A percentile compares a stretch with the other conserved stretches of the same genome.
Evolutionary conservation across 2,329 filamentous ascomycete genomes (phyloP).

Genomic region (Metarhizium anisopliae): DNA sequence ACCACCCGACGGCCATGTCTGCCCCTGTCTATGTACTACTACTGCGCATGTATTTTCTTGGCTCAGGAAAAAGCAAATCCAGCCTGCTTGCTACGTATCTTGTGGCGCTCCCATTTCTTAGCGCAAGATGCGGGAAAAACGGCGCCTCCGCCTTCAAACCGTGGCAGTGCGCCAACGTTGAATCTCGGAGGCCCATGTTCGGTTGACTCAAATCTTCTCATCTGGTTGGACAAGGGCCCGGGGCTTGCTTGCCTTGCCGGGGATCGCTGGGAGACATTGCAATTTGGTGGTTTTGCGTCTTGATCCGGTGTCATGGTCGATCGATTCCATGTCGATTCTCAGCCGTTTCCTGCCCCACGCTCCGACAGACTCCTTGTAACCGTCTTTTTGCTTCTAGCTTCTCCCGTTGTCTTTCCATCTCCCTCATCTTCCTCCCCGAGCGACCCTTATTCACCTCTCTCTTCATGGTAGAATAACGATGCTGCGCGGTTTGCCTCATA

Average conservation of each 20-base stretch:
- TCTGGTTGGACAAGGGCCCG: too few species aligned
- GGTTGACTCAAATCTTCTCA: too few species aligned
- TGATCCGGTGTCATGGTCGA: too few species aligned
- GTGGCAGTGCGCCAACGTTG: background rate
- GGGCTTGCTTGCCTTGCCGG: too few species aligned
- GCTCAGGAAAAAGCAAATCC: background rate
- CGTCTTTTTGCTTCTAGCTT: background rate
- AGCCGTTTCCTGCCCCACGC: background rate
- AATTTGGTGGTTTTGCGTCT: too few species aligned
- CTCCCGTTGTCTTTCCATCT: background rate
- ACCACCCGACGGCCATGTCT: too few species aligned
- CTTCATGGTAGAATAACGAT: constrained; percentile 1
- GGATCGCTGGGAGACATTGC: too few species aligned
- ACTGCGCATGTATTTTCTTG: too few species aligned
- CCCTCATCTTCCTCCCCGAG: background rate
- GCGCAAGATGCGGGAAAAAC: background rate
- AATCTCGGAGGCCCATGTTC: background rate
- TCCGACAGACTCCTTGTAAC: background rate
- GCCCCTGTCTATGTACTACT: too few species aligned
- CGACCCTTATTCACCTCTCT: background rate
- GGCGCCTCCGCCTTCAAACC: background rate
- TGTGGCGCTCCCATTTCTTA: background rate
- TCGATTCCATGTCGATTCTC: background rate
- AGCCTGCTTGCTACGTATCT: background rate
- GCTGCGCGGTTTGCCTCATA: constrained; percentile 2